A percentile compares a stretch with the other conserved stretches of the same genome.
Conservation (phyloP, 2,329 filamentous ascomycete genomes). For the Botryotinia globosa region DNA sequence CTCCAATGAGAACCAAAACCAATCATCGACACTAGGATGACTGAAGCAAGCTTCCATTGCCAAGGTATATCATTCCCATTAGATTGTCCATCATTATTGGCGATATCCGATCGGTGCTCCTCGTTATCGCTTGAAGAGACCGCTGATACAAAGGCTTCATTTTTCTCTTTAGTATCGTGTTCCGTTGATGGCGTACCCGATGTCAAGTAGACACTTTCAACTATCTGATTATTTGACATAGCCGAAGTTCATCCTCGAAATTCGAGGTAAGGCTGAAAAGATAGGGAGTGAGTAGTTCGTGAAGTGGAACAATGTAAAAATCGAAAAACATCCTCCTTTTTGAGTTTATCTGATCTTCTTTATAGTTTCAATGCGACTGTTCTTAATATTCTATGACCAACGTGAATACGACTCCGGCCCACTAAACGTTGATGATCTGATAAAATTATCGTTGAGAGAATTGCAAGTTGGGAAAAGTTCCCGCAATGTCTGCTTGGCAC, state of each 20-base stretch:
- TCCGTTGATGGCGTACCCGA: background rate
- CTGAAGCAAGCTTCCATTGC: constrained; percentile 42
- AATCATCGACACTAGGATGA: constrained; percentile 52
- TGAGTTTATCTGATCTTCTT: background rate
- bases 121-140: constrained; percentile 2
- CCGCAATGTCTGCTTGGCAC: constrained; percentile 1
- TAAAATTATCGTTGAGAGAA: background rate
- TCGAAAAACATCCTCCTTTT: background rate
- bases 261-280: background rate
- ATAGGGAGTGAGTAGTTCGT: background rate
- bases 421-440: background rate
- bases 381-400: constrained; percentile 6
- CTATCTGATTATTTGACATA: background rate
- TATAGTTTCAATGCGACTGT: background rate
- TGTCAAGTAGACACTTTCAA: background rate
- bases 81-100: background rate
- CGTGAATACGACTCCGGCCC: background rate
- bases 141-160: background rate
- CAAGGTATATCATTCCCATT: constrained; percentile 26
- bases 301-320: background rate
- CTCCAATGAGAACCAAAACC: constrained; percentile 61
- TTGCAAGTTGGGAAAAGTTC: background rate
- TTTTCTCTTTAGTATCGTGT: background rate
- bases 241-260: background rate
- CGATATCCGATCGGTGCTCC: background rate